Evolutionary conservation across 257 asterid species (phyloP), one percentile per base, ranked within the genome.

Genomic region (Cinchona pubescens): DNA sequence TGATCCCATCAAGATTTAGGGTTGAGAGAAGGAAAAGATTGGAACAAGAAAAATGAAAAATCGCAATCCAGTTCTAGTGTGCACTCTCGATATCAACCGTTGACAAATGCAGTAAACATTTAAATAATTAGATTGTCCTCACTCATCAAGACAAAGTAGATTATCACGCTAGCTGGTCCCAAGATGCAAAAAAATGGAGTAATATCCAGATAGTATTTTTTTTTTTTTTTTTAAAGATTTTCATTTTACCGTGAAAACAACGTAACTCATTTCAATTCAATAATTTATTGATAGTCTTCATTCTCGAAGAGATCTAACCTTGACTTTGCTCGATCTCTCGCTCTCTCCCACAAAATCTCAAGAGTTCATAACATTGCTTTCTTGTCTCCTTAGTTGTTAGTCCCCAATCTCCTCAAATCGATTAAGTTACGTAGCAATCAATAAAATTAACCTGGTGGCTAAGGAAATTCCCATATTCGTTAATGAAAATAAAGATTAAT

Each of bases 151-250:
- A 53, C 45, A 29, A 71, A 23, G 40, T 55, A 18, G 29, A 34
- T 40, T 66, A 27, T 37, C 37, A 37, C 43, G 75, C 40, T 40
- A 27, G 48, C 59, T 72, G 76, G 76, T 34, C 75, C 69, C 42
- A 9, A 63, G 51, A 23, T 66, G 30, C 45, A 37, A 7, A 19
- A 13, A 61, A 62, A 62, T 1, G 8, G 11, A 53, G 25, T 5
- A 23, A 53, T 30, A 15, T 0, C n/a, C n/a, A n/a, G n/a, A n/a
- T n/a, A n/a, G n/a, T n/a, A n/a, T n/a, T n/a, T n/a, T n/a, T n/a
- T n/a, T n/a, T n/a, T n/a, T n/a, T 61, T 30, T 62, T 23, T 19
- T 3, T 37, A 40, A n/a, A n/a, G 55, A 56, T 37, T 58, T 53
- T 58, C 38, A 56, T 37, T 72, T 53, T 58, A 56, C 76, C 40